These are phyloP conservation scores for Parathielavia appendiculata DNA, from an alignment of 495 filamentous ascomycete genomes.

Conservation along the genomic window DNA sequence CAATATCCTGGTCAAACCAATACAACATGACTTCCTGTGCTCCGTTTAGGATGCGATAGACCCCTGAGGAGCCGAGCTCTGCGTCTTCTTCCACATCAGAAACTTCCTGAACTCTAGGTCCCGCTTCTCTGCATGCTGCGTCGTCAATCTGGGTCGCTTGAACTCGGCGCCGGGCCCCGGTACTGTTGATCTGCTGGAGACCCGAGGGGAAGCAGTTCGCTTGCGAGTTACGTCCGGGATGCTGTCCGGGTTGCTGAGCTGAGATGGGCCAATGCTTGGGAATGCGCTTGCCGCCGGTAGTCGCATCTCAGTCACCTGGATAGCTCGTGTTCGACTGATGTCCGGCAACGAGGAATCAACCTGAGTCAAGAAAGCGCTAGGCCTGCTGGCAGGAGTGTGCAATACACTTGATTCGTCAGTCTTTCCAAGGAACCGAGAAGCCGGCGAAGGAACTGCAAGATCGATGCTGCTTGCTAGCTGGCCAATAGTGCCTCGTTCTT, in stretches of 20 bases:
- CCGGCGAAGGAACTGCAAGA: not conserved
- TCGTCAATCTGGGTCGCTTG: not conserved
- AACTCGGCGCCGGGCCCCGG: not conserved
- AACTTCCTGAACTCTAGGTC: not conserved
- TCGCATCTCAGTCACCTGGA: not conserved
- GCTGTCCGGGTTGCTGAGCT: constrained; percentile 16
- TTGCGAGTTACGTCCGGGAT: constrained; percentile 10
- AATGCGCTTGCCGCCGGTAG: not conserved
- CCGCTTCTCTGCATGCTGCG: not conserved
- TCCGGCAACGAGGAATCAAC: constrained; percentile 2
- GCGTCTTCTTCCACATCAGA: not conserved
- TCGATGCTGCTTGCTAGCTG: not conserved
- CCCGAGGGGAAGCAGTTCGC: not conserved
- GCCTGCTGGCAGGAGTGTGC: not conserved
- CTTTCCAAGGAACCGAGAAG: not conserved
- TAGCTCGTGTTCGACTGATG: not conserved
- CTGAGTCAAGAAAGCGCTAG: not conserved
- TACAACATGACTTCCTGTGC: not conserved
- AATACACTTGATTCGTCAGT: not conserved
- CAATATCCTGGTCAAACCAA: not conserved
- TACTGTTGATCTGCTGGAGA: not conserved
- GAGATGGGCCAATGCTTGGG: not conserved
- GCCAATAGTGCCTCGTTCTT: not conserved
- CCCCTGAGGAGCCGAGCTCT: constrained; percentile 2
- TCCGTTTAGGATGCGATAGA: not conserved